A percentile compares a stretch with the other conserved stretches of the same genome.
Conservation (phyloP, 495 filamentous ascomycete species). For the Trichoderma asperelloides region DNA sequence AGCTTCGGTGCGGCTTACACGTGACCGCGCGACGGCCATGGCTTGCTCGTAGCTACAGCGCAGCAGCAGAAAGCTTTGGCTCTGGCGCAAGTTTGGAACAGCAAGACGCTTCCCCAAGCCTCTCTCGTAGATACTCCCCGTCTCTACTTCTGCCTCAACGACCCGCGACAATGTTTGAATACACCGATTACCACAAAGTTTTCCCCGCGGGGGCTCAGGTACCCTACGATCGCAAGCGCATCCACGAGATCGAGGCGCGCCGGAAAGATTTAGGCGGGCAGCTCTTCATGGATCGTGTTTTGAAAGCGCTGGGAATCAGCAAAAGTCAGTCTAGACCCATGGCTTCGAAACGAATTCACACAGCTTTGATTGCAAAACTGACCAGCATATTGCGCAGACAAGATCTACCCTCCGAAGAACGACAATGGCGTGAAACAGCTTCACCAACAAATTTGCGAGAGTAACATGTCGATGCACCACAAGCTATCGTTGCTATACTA, state of each 20-base stretch:
- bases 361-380: constrained; percentile 10
- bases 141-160: neutral
- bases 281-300: constrained; percentile 66
- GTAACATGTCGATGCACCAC: constrained; percentile 53
- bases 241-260: constrained; percentile 51
- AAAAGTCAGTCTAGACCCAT: constrained; percentile 39
- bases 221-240: constrained; percentile 48
- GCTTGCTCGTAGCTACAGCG: neutral
- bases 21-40: constrained; percentile 5
- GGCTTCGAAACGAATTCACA: neutral
- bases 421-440: constrained; percentile 55
- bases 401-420: constrained; percentile 60
- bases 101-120: neutral
- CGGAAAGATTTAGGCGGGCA: constrained; percentile 54
- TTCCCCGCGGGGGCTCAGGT: constrained; percentile 56
- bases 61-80: neutral
- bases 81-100: neutral
- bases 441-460: constrained; percentile 51
- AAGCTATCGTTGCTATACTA: constrained; percentile 76
- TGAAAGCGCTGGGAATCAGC: constrained; percentile 60
- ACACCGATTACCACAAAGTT: constrained; percentile 49
- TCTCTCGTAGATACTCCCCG: neutral
- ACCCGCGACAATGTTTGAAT: constrained; percentile 29
- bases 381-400: constrained; percentile 26
- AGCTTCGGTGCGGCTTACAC: neutral